Conservation (phyloP, 352 stramenopile species). For the Halophytophthora batemanensis region DNA sequence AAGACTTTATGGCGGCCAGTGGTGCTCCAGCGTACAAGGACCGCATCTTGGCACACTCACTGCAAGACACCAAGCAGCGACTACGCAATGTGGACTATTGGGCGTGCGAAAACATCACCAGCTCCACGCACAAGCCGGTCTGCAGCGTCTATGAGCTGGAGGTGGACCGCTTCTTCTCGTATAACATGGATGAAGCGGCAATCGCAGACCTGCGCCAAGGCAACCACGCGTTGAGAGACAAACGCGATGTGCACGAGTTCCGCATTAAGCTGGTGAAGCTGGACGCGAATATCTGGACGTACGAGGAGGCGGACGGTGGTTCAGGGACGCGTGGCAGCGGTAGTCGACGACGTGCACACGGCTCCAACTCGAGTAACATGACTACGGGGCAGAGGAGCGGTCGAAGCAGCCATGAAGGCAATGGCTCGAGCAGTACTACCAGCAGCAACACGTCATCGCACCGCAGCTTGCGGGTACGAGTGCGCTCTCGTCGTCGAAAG, state of each 20-base stretch:
- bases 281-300: slow-evolving; percentile 77
- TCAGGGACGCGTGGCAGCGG: slow-evolving; percentile 17
- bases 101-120: slow-evolving; percentile 62
- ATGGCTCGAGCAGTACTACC: slow-evolving; percentile 32
- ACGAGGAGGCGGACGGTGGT: slow-evolving; percentile 32
- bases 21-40: slow-evolving; percentile 67
- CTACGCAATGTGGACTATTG: slow-evolving; percentile 61
- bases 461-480: slow-evolving; percentile 23
- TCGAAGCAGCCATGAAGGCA: slow-evolving; percentile 24
- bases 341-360: slow-evolving; percentile 22
- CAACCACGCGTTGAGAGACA: slow-evolving; percentile 53
- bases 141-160: slow-evolving; percentile 73
- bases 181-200: slow-evolving; percentile 56
- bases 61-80: slow-evolving; percentile 57
- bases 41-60: slow-evolving; percentile 64
- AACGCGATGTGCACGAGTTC: slow-evolving; percentile 62
- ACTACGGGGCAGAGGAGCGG: slow-evolving; percentile 14
- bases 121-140: slow-evolving; percentile 70
- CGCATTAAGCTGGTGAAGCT: slow-evolving; percentile 72
- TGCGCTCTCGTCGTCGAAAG: slow-evolving; percentile 15
- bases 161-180: slow-evolving; percentile 71
- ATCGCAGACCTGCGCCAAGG: slow-evolving; percentile 39
- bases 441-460: slow-evolving; percentile 32
- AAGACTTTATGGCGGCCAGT: slow-evolving; percentile 26
- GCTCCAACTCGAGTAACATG: slow-evolving; percentile 28